Conservation (phyloP, 371 early-diverging fungal species). For the Actinomucor elegans region DNA sequence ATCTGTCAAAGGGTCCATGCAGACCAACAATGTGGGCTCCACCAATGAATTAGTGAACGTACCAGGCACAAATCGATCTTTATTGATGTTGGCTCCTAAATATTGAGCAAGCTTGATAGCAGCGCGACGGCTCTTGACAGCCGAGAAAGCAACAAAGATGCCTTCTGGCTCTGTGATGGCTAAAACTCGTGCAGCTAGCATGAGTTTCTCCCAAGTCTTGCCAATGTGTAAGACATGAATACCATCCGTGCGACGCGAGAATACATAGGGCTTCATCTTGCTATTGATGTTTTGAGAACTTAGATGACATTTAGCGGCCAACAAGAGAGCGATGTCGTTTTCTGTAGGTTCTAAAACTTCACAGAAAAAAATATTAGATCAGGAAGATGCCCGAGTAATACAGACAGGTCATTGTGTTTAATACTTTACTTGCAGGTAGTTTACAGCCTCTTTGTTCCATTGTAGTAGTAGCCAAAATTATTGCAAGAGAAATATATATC, state of each 20-base stretch:
- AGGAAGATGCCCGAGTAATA: too few species aligned
- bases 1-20: conserved; percentile 98
- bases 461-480: too few species aligned
- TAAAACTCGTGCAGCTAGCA: conserved; percentile 98
- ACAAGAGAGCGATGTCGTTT: conserved; percentile 89
- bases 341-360: conserved; percentile 72
- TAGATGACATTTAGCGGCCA: conserved; percentile 92
- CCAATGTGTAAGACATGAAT: conserved; percentile 97
- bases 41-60: conserved; percentile 99
- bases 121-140: conserved; percentile 98
- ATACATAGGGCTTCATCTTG: conserved; percentile 91
- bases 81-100: conserved; percentile 97
- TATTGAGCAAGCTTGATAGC: conserved; percentile 97
- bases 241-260: conserved; percentile 93
- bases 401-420: too few species aligned
- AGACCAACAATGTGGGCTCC: conserved; percentile 98
- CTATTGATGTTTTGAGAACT: conserved; percentile 90
- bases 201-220: conserved; percentile 99
- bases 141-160: conserved; percentile 94
- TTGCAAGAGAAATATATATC: too few species aligned
- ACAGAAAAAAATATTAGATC: neutral
- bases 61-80: conserved; percentile 99
- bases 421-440: too few species aligned
- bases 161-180: conserved; percentile 95
- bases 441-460: too few species aligned